Conservation (phyloP, 2,329 filamentous ascomycete species). For the Aspergillus piperis region DNA sequence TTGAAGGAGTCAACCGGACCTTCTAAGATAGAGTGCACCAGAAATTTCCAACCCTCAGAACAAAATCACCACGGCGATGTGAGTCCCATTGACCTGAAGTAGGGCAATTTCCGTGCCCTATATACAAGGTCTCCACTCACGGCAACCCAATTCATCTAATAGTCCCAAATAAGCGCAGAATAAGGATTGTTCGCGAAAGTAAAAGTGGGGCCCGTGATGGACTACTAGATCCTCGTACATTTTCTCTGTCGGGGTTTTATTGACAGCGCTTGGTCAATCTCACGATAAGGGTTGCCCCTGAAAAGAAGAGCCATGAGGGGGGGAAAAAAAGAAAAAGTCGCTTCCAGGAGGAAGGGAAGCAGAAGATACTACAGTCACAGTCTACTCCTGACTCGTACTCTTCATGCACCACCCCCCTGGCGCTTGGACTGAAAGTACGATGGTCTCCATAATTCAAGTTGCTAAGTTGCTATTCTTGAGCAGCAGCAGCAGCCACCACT, state of each 20-base stretch:
- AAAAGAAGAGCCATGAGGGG: neutral
- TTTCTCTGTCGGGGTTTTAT: conserved; percentile 2
- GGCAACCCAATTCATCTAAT: conserved; percentile 4
- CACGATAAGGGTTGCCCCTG: conserved; percentile 3
- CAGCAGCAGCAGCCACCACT: conserved; percentile 18
- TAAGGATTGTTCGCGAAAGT: conserved; percentile 5
- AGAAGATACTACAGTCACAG: neutral
- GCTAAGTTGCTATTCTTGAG: neutral
- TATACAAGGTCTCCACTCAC: conserved; percentile 14
- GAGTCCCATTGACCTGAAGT: conserved; percentile 3
- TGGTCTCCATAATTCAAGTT: neutral
- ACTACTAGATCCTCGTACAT: neutral
- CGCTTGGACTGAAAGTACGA: neutral
- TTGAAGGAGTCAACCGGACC: neutral
- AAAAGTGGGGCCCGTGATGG: conserved; percentile 4
- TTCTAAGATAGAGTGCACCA: neutral
- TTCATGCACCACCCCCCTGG: neutral
- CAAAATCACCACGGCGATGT: neutral
- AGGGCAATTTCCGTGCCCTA: conserved; percentile 12
- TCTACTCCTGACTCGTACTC: neutral
- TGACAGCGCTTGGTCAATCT: neutral
- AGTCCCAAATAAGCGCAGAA: conserved; percentile 9
- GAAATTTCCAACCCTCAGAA: neutral
- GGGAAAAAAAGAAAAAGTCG: neutral
- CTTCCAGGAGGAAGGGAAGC: neutral